Percentiles rank a stretch among this genome's conserved stretches.
Evolutionary conservation across 2,329 filamentous ascomycete genomes (phyloP).

Genomic region (Aureobasidium sp.): DNA sequence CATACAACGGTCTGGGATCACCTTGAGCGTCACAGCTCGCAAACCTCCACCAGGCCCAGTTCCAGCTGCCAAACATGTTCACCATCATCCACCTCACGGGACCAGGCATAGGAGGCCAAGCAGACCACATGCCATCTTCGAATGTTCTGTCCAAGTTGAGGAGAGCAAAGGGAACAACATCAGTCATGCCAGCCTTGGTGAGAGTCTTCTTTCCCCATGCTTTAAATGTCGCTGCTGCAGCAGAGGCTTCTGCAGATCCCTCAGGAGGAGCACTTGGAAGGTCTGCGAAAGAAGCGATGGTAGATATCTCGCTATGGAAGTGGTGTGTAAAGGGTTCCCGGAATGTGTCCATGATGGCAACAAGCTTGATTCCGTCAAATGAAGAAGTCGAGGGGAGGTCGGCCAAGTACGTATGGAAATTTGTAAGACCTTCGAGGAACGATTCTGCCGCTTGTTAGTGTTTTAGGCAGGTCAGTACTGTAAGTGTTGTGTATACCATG

Average conservation of each 20-base stretch:
- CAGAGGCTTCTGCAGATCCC: not conserved
- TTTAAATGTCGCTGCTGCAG: conserved; percentile 2
- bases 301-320: conserved; percentile 5
- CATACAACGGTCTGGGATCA: not conserved
- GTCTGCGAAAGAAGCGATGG: not conserved
- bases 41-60: conserved; percentile 6
- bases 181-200: conserved; percentile 12
- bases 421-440: not conserved
- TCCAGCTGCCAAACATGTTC: conserved; percentile 7
- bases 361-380: not conserved
- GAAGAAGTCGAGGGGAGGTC: not conserved
- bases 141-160: conserved; percentile 7
- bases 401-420: not conserved
- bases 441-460: not conserved
- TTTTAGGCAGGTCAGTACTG: not conserved
- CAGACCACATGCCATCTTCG: conserved; percentile 5
- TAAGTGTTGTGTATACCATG: not conserved
- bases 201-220: conserved; percentile 13
- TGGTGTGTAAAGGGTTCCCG: not conserved
- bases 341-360: conserved; percentile 10
- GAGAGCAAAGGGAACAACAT: conserved; percentile 8
- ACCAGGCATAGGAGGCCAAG: conserved; percentile 3
- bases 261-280: not conserved
- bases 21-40: conserved; percentile 4
- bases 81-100: conserved; percentile 7